Conservation (phyloP, 805 yeast genomes). For the Sugiyamaella lignohabitans region DNA sequence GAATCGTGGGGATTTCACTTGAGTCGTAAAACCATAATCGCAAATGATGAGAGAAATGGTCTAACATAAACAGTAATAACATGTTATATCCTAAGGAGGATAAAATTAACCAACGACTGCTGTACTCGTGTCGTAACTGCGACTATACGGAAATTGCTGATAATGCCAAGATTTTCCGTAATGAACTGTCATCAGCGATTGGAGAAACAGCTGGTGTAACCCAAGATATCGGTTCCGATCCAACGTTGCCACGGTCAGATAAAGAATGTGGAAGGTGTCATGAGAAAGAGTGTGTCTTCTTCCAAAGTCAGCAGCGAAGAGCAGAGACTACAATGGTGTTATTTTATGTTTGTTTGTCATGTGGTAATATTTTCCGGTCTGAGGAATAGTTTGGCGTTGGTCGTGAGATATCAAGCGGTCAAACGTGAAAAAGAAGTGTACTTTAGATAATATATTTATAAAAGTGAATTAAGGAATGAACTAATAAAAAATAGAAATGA, state of each 20-base stretch:
- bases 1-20: no score
- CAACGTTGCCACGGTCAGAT: slow-evolving; percentile 95
- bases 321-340: slow-evolving; percentile 84
- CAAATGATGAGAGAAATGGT: no score
- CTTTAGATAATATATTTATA: no score
- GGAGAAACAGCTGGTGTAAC: slow-evolving; percentile 96
- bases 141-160: slow-evolving; percentile 88
- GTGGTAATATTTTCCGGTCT: slow-evolving; percentile 61
- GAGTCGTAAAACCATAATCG: no score
- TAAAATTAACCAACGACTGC: slow-evolving; percentile 61
- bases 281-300: slow-evolving; percentile 86
- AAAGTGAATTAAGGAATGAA: no score
- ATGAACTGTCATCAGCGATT: slow-evolving; percentile 84
- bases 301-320: slow-evolving; percentile 92
- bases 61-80: no score
- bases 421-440: no score
- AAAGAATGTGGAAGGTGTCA: slow-evolving; percentile 88
- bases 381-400: background rate
- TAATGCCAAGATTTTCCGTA: slow-evolving; percentile 76
- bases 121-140: slow-evolving; percentile 93
- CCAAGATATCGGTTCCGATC: slow-evolving; percentile 91
- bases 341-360: slow-evolving; percentile 74
- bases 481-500: background rate
- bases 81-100: slow-evolving; percentile 98
- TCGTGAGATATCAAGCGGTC: no score